Evolutionary conservation across 2,329 filamentous ascomycete genomes (phyloP), one percentile per base, ranked within the genome.

Genomic region (Knufia fluminis): DNA sequence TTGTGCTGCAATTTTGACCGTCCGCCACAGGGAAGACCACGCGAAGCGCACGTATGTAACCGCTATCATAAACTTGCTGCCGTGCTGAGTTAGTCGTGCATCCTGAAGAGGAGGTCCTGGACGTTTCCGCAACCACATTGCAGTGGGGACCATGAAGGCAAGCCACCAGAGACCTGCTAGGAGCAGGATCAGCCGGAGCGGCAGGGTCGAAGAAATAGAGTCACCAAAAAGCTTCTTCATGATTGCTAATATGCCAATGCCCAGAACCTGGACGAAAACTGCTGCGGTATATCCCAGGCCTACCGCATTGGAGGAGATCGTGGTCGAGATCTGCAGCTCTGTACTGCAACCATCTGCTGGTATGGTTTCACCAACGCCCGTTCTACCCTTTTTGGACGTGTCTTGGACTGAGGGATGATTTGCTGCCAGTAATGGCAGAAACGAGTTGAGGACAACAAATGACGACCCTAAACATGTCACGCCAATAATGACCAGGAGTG

Each of bases 391-490:
- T 17, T 44, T 36, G 12, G 16, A 17, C 12, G 35, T 16, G 6
- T 48, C 14, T 6, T n/a, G 66, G 10, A 75, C 62, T 0, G 68
- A 70, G 1, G 85, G 80, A 63, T 95, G 87, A 60, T 92, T 82
- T 39, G 89, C 78, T 49, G 95, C 90, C 2, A 96, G 75, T 2
- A 96, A 73, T 0, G 90, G 90, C 22, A 96, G 73, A 59, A 94
- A 96, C 0, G 89, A 94, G 67, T 96, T 96, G 22, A 96, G 71
- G 3, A 96, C 75, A 2, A 96, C 90, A 62, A 94, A 95, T 0
- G 87, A 94, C 3, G 88, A 87, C 4, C 90, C 90, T 56, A 94
- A 89, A 36, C 86, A 89, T 1, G 86, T 90, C 61, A 95, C 94
- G 16, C 88, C 86, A 36, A 95, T 71, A 52, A 95, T 85, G 16